Percentiles rank a stretch among this genome's conserved stretches.
Evolutionary conservation across 2,329 filamentous ascomycete species (phyloP).

Genomic region (Pseudohalonectria lignicola): DNA sequence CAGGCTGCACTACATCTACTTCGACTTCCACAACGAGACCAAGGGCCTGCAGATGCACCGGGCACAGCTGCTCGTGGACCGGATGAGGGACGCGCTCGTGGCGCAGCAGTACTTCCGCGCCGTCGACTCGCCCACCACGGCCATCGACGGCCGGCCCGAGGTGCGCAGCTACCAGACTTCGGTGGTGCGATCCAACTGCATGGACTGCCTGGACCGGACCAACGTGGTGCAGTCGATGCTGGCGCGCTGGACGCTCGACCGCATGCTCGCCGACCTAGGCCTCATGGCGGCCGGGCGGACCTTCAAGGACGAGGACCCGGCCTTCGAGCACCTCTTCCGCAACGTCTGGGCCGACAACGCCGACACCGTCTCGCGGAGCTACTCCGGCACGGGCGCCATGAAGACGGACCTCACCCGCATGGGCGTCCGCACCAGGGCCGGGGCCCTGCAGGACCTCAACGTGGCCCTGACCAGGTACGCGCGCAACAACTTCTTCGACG

Average conservation of each 20-base stretch:
- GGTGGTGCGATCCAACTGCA: conserved; percentile 95
- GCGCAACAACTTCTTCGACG: conserved; percentile 89
- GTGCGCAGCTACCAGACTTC: conserved; percentile 72
- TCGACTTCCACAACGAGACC: conserved; percentile 97
- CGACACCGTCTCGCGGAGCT: conserved; percentile 83
- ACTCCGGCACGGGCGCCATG: conserved; percentile 91
- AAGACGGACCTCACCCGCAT: conserved; percentile 98
- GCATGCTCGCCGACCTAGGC: conserved; percentile 78
- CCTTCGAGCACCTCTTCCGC: conserved; percentile 85
- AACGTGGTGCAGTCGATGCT: conserved; percentile 98
- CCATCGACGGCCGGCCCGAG: conserved; percentile 58
- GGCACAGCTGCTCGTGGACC: conserved; percentile 75
- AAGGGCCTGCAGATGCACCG: conserved; percentile 92
- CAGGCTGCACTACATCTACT: conserved; percentile 90
- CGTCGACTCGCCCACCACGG: conserved; percentile 66
- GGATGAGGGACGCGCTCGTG: conserved; percentile 63
- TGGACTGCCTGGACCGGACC: conserved; percentile 96
- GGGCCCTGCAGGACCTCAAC: conserved; percentile 74
- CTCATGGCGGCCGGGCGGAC: conserved; percentile 65
- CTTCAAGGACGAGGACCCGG: conserved; percentile 64
- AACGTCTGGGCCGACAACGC: conserved; percentile 99
- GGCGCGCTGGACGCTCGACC: conserved; percentile 76
- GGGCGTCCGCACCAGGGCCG: conserved; percentile 75
- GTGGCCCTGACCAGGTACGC: conserved; percentile 86
- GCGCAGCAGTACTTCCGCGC: conserved; percentile 88